Percentiles rank a stretch among this genome's conserved stretches.
phyloP scores from a whole-genome alignment of 169 alveolate species.

The Cryptosporidium baileyi region DNA sequence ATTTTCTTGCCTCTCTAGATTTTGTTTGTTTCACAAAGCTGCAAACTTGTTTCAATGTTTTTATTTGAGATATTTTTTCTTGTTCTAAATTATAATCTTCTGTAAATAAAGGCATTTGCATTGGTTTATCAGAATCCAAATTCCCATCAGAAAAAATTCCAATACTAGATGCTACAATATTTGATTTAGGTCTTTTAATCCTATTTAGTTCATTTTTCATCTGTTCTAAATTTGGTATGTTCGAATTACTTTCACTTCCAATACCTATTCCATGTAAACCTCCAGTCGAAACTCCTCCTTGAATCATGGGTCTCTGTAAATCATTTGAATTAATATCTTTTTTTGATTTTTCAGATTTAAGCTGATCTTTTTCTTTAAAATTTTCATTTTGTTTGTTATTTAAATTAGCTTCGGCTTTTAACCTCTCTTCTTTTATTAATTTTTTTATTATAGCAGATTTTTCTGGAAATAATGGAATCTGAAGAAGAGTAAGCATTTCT shows the following conservation, averaged over 20 bases:
- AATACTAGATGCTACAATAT: conserved; percentile 55
- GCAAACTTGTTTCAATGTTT: conserved; percentile 42
- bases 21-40: conserved; percentile 32
- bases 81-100: conserved; percentile 16
- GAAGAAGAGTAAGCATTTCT: conserved; percentile 15
- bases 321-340: neutral
- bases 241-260: conserved; percentile 49
- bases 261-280: conserved; percentile 67
- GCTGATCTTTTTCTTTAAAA: neutral
- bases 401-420: neutral
- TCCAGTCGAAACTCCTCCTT: conserved; percentile 52
- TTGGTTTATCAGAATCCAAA: neutral
- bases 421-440: conserved; percentile 12
- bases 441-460: conserved; percentile 43
- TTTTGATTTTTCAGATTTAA: neutral
- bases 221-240: neutral
- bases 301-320: conserved; percentile 5
- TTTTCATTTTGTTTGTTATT: neutral
- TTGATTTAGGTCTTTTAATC: neutral
- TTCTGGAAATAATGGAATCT: conserved; percentile 55
- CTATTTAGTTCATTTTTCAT: neutral
- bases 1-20: conserved; percentile 53
- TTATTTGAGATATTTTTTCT: conserved; percentile 36
- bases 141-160: conserved; percentile 14
- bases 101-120: neutral